Base-by-base conservation (phyloP, 2,329 filamentous ascomycete genomes). In the Penicillium sp. region DNA sequence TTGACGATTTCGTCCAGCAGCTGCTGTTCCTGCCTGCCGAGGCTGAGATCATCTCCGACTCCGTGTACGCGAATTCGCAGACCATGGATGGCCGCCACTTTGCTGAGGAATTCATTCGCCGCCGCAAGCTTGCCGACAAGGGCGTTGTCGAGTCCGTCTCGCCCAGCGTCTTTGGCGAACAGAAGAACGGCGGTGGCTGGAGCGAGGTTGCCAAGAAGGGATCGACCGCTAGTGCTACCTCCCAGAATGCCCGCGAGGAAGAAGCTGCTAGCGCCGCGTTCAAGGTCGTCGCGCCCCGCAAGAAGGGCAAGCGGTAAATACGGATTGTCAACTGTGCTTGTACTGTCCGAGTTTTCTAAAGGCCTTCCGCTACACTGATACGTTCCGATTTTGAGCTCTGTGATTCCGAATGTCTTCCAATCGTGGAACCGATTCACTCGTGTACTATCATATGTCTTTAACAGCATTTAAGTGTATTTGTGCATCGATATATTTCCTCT, bases 171-270 rank as follows among this genome's bases (percentile, higher is more conserved):
- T 80, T 77, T 31, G 75, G 66, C 5, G 76, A 78, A 45, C 72
- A 76, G 59, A 77, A 74, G 60, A 77, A 74, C 24, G 76, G 79
- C 24, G 86, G 89, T 50, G 93, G 93, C 18, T 99, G 94, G 94
- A 96, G 82, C 63, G 94, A 97, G 75, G 94, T 99, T 47, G 94
- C 94, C 1, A 97, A 97, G 85, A 96, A 96, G 80, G 88, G 88
- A 23, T 77, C 75, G 45, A 67, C 64, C 31, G 59, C 55, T 16
- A 54, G 52, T 9, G 44, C 55, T 47, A 52, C 52, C n/a, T 34
- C 57, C 45, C 76, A 77, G 51, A 69, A 70, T 45, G 79, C 77
- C 56, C 80, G 81, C 29, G 71, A 77, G 44, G 71, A 75, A 62
- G 69, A 70, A 69, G 71, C 68, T 56, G 74, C 71, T 56, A 76